Conservation (phyloP, 108 stramenopile species). For the Cyclotella sp. region DNA sequence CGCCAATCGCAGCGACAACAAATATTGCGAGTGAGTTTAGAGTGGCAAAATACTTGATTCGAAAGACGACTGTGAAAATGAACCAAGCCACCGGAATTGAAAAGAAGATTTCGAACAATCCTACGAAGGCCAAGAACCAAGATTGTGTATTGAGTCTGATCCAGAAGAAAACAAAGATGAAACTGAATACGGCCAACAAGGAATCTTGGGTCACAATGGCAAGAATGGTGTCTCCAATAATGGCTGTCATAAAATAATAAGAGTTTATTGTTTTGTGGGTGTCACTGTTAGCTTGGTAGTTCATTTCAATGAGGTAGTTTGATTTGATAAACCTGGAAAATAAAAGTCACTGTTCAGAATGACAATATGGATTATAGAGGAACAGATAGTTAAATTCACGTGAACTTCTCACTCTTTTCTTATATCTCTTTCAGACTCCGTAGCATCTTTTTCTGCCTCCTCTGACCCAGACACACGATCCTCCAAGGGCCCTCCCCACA, state of each 20-base stretch:
- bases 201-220: slow-evolving; percentile 52
- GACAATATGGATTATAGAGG: background rate
- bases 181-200: slow-evolving; percentile 42
- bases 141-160: slow-evolving; percentile 44
- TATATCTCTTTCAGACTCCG: slow-evolving; percentile 26
- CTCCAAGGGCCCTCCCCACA: slow-evolving; percentile 57
- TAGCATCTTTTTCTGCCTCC: slow-evolving; percentile 27
- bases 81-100: slow-evolving; percentile 64
- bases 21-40: slow-evolving; percentile 61
- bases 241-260: slow-evolving; percentile 62
- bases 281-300: slow-evolving; percentile 28
- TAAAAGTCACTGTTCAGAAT: too few relatives aligned
- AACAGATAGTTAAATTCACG: background rate
- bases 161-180: slow-evolving; percentile 59
- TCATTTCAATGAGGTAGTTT: slow-evolving; percentile 47
- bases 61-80: slow-evolving; percentile 51
- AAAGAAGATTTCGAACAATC: slow-evolving; percentile 59
- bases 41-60: slow-evolving; percentile 61
- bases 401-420: slow-evolving; percentile 37
- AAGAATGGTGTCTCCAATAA: slow-evolving; percentile 59
- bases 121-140: slow-evolving; percentile 62
- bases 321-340: slow-evolving; percentile 43
- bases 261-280: slow-evolving; percentile 44
- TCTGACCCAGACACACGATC: slow-evolving; percentile 16
- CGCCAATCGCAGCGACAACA: slow-evolving; percentile 62